phyloP scores from a whole-genome alignment of 306 rosid genomes.

The Ziziphus jujuba region DNA sequence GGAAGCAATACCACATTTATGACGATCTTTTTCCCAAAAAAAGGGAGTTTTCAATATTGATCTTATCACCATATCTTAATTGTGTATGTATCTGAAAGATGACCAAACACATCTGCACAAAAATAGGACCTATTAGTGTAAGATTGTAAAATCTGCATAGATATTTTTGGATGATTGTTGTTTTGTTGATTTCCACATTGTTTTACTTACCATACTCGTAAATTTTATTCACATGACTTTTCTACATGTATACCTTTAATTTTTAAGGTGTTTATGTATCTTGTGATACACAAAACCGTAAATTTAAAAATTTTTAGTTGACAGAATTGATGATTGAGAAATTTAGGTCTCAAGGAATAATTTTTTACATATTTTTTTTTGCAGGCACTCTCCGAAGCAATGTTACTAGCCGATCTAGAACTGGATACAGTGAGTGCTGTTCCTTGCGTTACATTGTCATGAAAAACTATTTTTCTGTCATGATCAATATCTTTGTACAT shows the following conservation, averaged over 20 bases:
- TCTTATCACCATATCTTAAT: too few relatives aligned
- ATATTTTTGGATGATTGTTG: too few relatives aligned
- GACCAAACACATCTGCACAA: too few relatives aligned
- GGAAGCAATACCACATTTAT: too few relatives aligned
- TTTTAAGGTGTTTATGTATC: background rate
- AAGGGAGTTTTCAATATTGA: too few relatives aligned
- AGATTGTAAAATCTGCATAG: too few relatives aligned
- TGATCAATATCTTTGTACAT: conserved; percentile 9
- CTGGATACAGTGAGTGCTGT: conserved; percentile 70
- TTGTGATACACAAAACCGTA: background rate
- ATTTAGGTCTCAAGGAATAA: conserved; percentile 12
- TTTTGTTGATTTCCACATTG: background rate
- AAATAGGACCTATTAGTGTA: too few relatives aligned
- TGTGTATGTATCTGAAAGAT: too few relatives aligned
- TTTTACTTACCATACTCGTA: background rate
- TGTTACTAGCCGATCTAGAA: conserved; percentile 81
- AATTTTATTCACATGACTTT: too few relatives aligned
- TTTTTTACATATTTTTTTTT: conserved; percentile 34
- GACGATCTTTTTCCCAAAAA: too few relatives aligned
- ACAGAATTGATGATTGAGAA: background rate
- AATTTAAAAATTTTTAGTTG: background rate
- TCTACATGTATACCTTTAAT: too few relatives aligned
- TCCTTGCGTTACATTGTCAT: conserved; percentile 21
- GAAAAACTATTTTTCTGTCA: conserved; percentile 18
- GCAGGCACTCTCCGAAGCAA: conserved; percentile 85